Conservation (phyloP, 2,329 filamentous ascomycete genomes). For the Trematosphaeria pertusa region DNA sequence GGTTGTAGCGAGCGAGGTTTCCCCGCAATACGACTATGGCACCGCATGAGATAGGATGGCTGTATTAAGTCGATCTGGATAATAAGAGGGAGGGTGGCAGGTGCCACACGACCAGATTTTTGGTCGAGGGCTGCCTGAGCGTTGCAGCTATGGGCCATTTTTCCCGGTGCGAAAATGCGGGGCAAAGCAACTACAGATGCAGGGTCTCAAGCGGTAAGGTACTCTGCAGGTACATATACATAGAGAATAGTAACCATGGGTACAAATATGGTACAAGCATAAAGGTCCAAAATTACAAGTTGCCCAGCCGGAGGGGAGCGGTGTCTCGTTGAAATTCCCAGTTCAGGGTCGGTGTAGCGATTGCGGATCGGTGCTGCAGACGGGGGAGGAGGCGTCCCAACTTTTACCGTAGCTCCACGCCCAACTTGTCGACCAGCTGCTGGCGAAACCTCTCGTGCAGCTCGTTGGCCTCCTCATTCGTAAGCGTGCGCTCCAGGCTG, state of each 20-base stretch:
- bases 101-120: conserved; percentile 8
- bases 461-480: conserved; percentile 78
- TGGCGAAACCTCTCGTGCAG: conserved; percentile 73
- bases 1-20: conserved; percentile 6
- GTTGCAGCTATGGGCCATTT: conserved; percentile 1
- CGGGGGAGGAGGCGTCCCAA: neutral
- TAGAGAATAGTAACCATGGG: conserved; percentile 12
- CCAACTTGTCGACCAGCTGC: conserved; percentile 72
- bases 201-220: conserved; percentile 1
- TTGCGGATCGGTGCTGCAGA: too few species aligned
- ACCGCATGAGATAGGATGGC: conserved; percentile 8
- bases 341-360: too few species aligned
- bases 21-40: conserved; percentile 22
- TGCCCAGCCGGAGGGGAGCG: neutral
- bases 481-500: conserved; percentile 88
- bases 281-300: neutral
- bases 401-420: conserved; percentile 77
- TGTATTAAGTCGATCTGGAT: conserved; percentile 15
- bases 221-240: conserved; percentile 9
- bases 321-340: neutral
- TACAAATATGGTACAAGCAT: conserved; percentile 26
- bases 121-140: conserved; percentile 2
- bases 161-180: conserved; percentile 19
- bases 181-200: neutral
- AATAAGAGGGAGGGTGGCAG: conserved; percentile 6